Evolutionary conservation across 345 rosid genomes (phyloP), one percentile per base, ranked within the genome.

Genomic region (Euphorbia lathyris): DNA sequence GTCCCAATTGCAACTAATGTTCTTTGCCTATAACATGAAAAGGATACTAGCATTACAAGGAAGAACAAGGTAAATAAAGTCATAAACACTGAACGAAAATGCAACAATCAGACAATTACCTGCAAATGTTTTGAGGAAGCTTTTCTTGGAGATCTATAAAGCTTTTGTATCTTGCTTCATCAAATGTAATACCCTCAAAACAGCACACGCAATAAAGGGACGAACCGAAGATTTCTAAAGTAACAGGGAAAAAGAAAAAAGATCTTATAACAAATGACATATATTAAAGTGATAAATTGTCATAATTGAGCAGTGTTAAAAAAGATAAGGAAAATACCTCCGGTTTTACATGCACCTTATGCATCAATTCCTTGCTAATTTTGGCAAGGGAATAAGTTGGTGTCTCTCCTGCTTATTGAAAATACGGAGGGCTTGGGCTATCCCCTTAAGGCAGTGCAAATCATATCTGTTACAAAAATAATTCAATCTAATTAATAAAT

Each of bases 111-210:
- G 34, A 42, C 71, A 20, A 73, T 62, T 87, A 90, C 99, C 98
- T 80, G 83, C 97, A 95, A 23, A 95, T 92, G 73, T 92, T 95
- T 68, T 92, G 94, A 82, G 90, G 98, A 59, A 95, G 88, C 87
- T 90, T 95, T 57, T 95, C 99, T 82, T 95, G 99, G 63, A 95
- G 94, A 79, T 92, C 97, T 56, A 92, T 92, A 74, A 95, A 95
- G 84, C 99, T 95, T 74, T 92, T 90, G 76, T 92, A 90, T 20
- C 87, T 89, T 34, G 89, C 92, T 80, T 95, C 92, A 67, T 92
- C 89, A 76, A 95, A 90, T 7, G 85, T 83, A 34, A 92, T 76
- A 66, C 87, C 91, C 99, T 87, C 73, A 95, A 76, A 80, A 92
- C 89, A 74, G 94, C 99, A 90, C 97, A 91, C 51, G 87, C 95